Evolutionary conservation across 768 basidiomycete genomes (phyloP), one percentile per base, ranked within the genome.

Genomic region (Boletus tomentosulus): DNA sequence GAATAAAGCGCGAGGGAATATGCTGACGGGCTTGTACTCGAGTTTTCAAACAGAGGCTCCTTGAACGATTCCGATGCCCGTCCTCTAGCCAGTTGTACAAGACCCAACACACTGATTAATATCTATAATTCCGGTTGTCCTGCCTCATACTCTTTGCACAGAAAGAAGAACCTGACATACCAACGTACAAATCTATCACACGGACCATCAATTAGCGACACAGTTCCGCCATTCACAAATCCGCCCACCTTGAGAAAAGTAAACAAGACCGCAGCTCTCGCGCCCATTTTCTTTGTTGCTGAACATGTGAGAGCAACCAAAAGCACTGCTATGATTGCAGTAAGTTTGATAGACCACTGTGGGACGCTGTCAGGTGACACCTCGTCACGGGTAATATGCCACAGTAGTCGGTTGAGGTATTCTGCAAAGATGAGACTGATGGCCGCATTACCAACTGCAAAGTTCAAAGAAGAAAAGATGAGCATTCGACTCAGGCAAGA

Each of bases 1-100:
- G 93, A 96, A 70, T 97, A 99, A 6, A 98, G 75, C 0, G 95
- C 96, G n/a, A 98, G 75, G 6, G 95, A 91, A 72, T 92, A 98
- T 3, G 84, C 77, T 1, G 91, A 89, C 1, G 92, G 89, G 57
- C 89, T 89, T 16, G 71, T 78, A 52, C 86, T 89, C 16, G 91
- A 87, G 8, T 79, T 84, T 12, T 76, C 71, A 61, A 96, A 97
- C 28, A 88, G 66, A n/a, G 85, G 77, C 44, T 78, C 77, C 41
- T 72, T 77, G 44, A 96, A 76, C 4, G 89, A 87, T 15, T 77
- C 74, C 0, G 91, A 86, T 15, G 82, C 81, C 55, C 79, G 80
- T 16, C 91, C 90, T 57, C 89, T 75, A 4, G 74, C 79, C 13
- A 94, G 72, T 66, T 89, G 87, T 12, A 95, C 73, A 37, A 96